phyloP scores from a whole-genome alignment of 805 yeast genomes.

The Wickerhamomyces tratensis region DNA sequence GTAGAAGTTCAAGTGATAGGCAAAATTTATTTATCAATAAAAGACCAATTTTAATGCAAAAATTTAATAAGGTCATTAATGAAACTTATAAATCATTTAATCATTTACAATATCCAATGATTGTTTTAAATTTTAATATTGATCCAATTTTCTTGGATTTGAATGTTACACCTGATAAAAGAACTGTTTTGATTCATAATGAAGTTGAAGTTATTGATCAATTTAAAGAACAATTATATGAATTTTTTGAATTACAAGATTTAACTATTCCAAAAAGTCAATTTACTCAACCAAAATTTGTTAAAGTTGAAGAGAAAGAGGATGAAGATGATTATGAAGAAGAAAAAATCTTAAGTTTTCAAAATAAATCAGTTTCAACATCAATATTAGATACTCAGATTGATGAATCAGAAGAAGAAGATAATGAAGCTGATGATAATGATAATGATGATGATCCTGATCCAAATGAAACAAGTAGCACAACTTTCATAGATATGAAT shows the following conservation, averaged over 20 bases:
- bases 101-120: constrained; percentile 61
- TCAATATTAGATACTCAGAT: no score
- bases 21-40: constrained; percentile 68
- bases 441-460: background rate
- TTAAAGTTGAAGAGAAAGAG: constrained; percentile 1
- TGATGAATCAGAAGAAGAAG: background rate
- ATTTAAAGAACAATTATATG: constrained; percentile 38
- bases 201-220: constrained; percentile 52
- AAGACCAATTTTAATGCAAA: constrained; percentile 60
- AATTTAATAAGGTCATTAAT: constrained; percentile 48
- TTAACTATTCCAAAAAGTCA: constrained; percentile 20
- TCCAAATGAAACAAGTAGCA: background rate
- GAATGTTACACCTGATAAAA: constrained; percentile 88
- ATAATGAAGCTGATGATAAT: background rate
- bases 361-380: background rate
- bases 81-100: constrained; percentile 70
- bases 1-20: constrained; percentile 61
- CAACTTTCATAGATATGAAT: background rate
- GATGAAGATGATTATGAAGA: constrained; percentile 1
- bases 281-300: constrained; percentile 2
- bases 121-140: constrained; percentile 50
- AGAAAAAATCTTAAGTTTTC: background rate
- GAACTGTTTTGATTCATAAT: constrained; percentile 56
- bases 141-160: constrained; percentile 55
- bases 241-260: constrained; percentile 33